A percentile compares a stretch with the other conserved stretches of the same genome.
Conservation (phyloP, 2,329 filamentous ascomycete species). For the Paracamarosporium sp. region DNA sequence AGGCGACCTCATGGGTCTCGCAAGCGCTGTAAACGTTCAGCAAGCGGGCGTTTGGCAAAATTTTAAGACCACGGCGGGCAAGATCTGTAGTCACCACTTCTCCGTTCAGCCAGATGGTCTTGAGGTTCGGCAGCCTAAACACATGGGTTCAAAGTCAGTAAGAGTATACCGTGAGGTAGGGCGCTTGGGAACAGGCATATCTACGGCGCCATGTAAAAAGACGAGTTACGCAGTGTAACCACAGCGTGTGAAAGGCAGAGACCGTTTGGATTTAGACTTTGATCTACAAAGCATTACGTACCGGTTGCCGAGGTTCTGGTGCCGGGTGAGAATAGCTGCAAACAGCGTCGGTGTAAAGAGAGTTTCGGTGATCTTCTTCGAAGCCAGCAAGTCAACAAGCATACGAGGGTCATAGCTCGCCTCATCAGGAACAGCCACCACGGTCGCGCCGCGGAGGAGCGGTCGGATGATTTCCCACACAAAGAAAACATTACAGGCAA, state of each 20-base stretch:
- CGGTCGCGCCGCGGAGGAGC: conserved; percentile 76
- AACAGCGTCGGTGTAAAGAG: conserved; percentile 84
- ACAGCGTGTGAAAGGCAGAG: too few species aligned
- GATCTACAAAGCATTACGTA: too few species aligned
- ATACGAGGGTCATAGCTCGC: conserved; percentile 78
- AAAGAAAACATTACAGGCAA: conserved; percentile 90
- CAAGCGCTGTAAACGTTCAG: conserved; percentile 85
- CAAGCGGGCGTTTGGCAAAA: conserved; percentile 71
- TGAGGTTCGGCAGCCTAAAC: conserved; percentile 70
- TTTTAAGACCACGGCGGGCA: conserved; percentile 70
- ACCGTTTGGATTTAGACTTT: too few species aligned
- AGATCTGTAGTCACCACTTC: conserved; percentile 83
- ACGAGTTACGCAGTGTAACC: too few species aligned
- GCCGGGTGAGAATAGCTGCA: conserved; percentile 74
- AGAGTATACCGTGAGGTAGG: too few species aligned
- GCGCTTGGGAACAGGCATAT: too few species aligned
- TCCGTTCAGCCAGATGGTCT: conserved; percentile 80
- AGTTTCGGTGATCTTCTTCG: conserved; percentile 75
- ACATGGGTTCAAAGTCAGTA: too few species aligned
- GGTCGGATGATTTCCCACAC: conserved; percentile 85
- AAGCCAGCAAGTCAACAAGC: conserved; percentile 72
- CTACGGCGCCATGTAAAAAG: too few species aligned
- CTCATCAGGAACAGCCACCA: conserved; percentile 76
- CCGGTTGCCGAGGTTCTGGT: conserved; percentile 69
- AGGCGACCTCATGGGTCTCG: conserved; percentile 82